Percentiles rank a stretch among this genome's conserved stretches.
Evolutionary conservation across 2,329 filamentous ascomycete species (phyloP).

Genomic region (Scedosporium minutisporum): DNA sequence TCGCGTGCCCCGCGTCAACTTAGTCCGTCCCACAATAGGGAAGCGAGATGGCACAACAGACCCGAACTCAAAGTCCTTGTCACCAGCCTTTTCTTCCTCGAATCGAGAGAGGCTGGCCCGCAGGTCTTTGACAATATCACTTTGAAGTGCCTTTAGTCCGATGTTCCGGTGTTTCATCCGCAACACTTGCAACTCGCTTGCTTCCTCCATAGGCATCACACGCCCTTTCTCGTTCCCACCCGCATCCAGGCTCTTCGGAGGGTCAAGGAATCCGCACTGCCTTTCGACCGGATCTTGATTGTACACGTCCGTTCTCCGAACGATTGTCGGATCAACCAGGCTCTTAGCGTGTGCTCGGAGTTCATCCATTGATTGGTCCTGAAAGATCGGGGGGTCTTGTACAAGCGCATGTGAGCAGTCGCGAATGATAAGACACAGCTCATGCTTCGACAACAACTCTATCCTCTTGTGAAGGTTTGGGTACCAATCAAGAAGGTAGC

Average conservation of each 20-base stretch:
- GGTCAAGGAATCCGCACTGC: too few species aligned
- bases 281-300: too few species aligned
- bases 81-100: constrained; percentile 1
- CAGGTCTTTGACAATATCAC: background rate
- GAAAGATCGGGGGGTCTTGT: background rate
- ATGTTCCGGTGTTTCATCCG: constrained; percentile 4
- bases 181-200: background rate
- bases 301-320: too few species aligned
- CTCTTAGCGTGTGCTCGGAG: too few species aligned
- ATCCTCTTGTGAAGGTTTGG: background rate
- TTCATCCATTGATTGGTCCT: too few species aligned
- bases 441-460: background rate
- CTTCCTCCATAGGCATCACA: background rate
- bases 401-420: background rate
- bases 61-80: constrained; percentile 14
- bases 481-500: constrained; percentile 1
- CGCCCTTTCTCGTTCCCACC: background rate
- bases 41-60: constrained; percentile 9
- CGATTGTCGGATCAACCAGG: too few species aligned
- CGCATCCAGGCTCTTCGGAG: background rate
- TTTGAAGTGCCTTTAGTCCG: constrained; percentile 7
- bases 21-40: constrained; percentile 8
- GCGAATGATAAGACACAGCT: background rate
- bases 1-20: constrained; percentile 9
- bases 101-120: background rate